A percentile compares a stretch with the other conserved stretches of the same genome.
These are phyloP conservation scores for Alternaria sp. DNA, from an alignment of 2,329 filamentous ascomycete species.

Conservation along the genomic window DNA sequence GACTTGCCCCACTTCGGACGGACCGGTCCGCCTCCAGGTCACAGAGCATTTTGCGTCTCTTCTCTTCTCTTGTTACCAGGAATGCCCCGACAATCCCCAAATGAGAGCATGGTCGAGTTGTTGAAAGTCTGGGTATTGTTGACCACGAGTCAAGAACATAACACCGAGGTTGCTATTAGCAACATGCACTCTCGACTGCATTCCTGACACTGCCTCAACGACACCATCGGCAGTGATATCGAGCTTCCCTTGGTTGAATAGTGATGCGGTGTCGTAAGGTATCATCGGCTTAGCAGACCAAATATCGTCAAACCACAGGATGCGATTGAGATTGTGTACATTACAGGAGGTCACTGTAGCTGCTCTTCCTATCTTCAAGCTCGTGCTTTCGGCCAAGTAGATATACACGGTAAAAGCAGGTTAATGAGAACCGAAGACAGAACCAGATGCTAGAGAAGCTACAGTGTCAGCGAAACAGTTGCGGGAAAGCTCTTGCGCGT, in stretches of 20 bases:
- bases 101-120: background rate
- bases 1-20: background rate
- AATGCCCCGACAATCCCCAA: no score
- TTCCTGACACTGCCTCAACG: background rate
- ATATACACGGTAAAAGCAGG: slow-evolving; percentile 27
- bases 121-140: background rate
- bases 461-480: background rate
- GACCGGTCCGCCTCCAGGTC: background rate
- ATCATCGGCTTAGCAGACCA: background rate
- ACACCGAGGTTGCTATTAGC: background rate
- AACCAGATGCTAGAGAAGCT: slow-evolving; percentile 20
- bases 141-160: background rate
- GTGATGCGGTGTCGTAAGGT: background rate
- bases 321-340: background rate
- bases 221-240: background rate
- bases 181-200: background rate
- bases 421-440: slow-evolving; percentile 13
- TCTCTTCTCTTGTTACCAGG: background rate
- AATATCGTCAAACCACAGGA: background rate
- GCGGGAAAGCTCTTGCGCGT: background rate
- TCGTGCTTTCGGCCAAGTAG: slow-evolving; percentile 17
- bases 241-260: background rate
- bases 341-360: background rate
- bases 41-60: background rate
- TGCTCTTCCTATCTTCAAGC: background rate